A percentile compares a stretch with the other conserved stretches of the same genome.
Conservation (phyloP, 345 rosid species). For the Gossypium thurberi region DNA sequence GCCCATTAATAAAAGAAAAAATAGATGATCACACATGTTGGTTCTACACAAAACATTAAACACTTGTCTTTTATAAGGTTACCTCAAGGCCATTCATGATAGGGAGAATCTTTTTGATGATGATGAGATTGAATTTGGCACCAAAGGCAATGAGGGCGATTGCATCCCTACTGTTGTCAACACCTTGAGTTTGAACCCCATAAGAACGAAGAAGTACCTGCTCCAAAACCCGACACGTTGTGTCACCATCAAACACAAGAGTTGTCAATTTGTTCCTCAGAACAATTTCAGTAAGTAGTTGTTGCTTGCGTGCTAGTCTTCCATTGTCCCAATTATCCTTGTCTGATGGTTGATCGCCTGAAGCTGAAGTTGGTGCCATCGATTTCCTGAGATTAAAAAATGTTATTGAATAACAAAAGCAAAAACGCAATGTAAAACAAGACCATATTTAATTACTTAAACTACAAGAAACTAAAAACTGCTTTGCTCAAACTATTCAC, state of each 20-base stretch:
- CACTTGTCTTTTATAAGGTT: background rate
- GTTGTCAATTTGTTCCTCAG: slow-evolving; percentile 14
- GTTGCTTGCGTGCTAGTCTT: background rate
- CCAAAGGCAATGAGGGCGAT: background rate
- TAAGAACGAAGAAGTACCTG: background rate
- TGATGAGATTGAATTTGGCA: slow-evolving; percentile 1
- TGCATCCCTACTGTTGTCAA: background rate
- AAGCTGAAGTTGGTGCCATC: background rate
- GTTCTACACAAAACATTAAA: background rate
- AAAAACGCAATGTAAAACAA: background rate
- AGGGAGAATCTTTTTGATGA: slow-evolving; percentile 11
- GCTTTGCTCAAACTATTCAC: background rate
- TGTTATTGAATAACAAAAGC: background rate
- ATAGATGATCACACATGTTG: background rate
- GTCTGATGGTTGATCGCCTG: background rate
- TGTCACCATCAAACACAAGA: slow-evolving; percentile 12
- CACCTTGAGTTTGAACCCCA: background rate
- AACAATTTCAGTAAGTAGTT: background rate
- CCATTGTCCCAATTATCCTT: background rate
- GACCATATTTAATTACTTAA: background rate
- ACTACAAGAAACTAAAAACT: background rate
- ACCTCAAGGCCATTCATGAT: slow-evolving; percentile 17
- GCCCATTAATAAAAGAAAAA: background rate
- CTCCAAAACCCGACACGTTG: background rate
- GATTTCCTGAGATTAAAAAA: background rate